Evolutionary conservation across 176 grass and related monocot genomes (phyloP).

Genomic region (Saccharum spontaneum): DNA sequence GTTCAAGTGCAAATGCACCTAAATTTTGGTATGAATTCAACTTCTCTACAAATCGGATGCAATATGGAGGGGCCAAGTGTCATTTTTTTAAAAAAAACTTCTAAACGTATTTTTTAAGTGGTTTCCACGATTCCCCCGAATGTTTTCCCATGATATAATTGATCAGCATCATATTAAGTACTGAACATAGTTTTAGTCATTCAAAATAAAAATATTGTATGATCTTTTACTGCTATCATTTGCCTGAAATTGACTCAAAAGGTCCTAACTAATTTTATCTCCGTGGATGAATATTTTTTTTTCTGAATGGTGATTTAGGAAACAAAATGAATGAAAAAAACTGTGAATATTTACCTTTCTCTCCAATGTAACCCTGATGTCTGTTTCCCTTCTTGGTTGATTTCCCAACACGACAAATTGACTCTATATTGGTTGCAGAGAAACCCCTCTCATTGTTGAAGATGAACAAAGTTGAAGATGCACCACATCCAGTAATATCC

Average conservation of each 20-base stretch:
- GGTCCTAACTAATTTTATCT: neutral
- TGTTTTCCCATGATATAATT: neutral
- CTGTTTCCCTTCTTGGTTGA: conserved; percentile 68
- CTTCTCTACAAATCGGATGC: neutral
- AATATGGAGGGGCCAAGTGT: neutral
- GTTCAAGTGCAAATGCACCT: neutral
- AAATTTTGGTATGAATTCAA: neutral
- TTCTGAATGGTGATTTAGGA: neutral
- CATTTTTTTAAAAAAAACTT: neutral
- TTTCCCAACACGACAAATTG: conserved; percentile 59
- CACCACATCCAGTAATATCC: conserved; percentile 58
- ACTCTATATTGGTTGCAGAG: conserved; percentile 53
- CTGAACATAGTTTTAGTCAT: neutral
- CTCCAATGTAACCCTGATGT: conserved; percentile 58
- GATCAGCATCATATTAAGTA: neutral
- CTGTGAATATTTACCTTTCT: conserved; percentile 52
- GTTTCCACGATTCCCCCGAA: neutral
- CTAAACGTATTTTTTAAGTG: neutral
- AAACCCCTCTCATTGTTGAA: conserved; percentile 78
- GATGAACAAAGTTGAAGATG: conserved; percentile 54
- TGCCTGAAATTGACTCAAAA: neutral
- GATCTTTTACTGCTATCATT: neutral
- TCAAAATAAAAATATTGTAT: neutral
- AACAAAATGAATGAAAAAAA: neutral
- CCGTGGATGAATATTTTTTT: neutral